Conservation (phyloP, 73 alveolate species). For the Paramecium sonneborni region DNA sequence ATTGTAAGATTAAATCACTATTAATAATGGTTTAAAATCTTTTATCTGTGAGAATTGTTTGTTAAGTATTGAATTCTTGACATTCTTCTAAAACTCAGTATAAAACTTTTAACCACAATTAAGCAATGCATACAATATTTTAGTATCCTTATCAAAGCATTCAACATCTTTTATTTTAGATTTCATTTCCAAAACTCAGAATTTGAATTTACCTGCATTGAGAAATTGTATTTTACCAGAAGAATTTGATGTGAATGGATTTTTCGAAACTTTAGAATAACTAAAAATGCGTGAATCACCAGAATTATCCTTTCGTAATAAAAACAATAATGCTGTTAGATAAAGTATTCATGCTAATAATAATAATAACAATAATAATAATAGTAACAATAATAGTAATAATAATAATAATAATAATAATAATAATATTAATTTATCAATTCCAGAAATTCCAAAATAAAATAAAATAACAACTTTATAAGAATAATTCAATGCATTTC, state of each 20-base stretch:
- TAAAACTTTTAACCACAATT: not conserved
- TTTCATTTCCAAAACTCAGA: conserved; percentile 10
- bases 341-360: not conserved
- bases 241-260: conserved; percentile 54
- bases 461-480: not conserved
- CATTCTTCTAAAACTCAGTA: not conserved
- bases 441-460: not conserved
- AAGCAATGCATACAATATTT: not conserved
- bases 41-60: conserved; percentile 11
- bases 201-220: not conserved
- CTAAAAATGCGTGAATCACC: conserved; percentile 5
- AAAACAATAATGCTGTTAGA: not conserved
- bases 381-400: not conserved
- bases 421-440: not conserved
- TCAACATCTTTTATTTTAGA: conserved; percentile 21
- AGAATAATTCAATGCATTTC: conserved; percentile 38
- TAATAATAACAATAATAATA: not conserved
- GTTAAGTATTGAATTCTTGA: not conserved
- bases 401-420: no score
- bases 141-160: not conserved
- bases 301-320: conserved; percentile 21
- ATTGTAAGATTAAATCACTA: conserved; percentile 2
- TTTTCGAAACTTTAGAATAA: not conserved
- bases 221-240: conserved; percentile 37
- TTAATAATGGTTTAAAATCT: conserved; percentile 24